Evolutionary conservation across 2,329 filamentous ascomycete species (phyloP).

Genomic region (Monascus ruber): DNA sequence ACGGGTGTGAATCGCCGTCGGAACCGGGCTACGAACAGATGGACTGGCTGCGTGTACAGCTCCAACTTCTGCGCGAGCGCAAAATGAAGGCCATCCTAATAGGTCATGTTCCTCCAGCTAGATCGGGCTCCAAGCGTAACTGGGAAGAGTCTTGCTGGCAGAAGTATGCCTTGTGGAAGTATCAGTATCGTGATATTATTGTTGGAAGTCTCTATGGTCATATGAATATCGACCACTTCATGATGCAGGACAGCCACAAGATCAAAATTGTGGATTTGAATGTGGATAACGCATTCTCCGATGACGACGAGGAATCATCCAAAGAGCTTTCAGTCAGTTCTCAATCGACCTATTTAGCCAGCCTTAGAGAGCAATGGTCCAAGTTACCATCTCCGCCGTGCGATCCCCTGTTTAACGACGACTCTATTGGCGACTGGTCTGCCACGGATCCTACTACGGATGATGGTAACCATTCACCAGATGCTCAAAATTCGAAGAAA

Average conservation of each 20-base stretch:
- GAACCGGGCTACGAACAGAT: constrained; percentile 91
- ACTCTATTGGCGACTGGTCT: constrained; percentile 3
- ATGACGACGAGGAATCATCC: constrained; percentile 10
- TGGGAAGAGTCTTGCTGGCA: constrained; percentile 99
- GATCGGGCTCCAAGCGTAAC: constrained; percentile 69
- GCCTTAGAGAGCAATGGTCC: constrained; percentile 67
- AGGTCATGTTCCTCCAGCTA: constrained; percentile 85
- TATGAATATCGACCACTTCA: constrained; percentile 98
- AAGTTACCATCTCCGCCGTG: constrained; percentile 51
- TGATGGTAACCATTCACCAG: constrained; percentile 11
- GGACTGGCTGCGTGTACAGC: constrained; percentile 87
- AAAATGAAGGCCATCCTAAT: constrained; percentile 91
- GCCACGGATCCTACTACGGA: constrained; percentile 3
- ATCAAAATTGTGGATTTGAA: constrained; percentile 47
- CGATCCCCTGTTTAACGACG: constrained; percentile 7
- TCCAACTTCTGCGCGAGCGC: constrained; percentile 68
- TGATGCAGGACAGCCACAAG: constrained; percentile 75
- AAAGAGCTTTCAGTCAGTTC: constrained; percentile 52
- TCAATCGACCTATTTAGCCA: constrained; percentile 68
- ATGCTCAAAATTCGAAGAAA: constrained; percentile 35
- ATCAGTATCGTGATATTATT: constrained; percentile 83
- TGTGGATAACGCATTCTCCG: constrained; percentile 8
- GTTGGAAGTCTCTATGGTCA: constrained; percentile 73
- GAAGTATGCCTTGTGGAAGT: constrained; percentile 84
- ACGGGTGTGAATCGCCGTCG: constrained; percentile 66